Percentiles rank a stretch among this genome's conserved stretches.
Evolutionary conservation across 2,329 filamentous ascomycete genomes (phyloP).

Genomic region (Ophiostoma himal-ulmi): DNA sequence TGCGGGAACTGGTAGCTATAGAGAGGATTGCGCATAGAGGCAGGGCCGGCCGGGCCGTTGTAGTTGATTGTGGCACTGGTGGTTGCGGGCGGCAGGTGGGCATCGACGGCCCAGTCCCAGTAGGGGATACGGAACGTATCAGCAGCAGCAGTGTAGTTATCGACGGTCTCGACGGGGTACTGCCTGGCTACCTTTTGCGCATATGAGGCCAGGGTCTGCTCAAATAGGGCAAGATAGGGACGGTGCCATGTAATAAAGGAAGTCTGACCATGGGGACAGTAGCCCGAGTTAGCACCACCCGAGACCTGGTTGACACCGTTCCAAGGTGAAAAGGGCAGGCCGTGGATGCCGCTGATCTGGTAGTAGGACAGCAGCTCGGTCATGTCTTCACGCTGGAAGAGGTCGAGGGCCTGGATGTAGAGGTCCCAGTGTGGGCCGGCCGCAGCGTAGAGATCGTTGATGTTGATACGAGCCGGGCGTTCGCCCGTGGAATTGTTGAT

Average conservation of each 20-base stretch:
- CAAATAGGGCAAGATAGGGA: constrained; percentile 49
- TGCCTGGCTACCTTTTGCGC: constrained; percentile 42
- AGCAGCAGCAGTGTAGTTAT: constrained; percentile 41
- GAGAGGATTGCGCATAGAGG: constrained; percentile 44
- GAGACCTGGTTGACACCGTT: constrained; percentile 34
- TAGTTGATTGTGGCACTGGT: constrained; percentile 30
- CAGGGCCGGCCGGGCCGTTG: constrained; percentile 28
- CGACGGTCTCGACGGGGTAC: constrained; percentile 36
- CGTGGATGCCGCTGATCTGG: constrained; percentile 39
- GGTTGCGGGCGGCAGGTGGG: constrained; percentile 39
- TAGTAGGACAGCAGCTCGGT: constrained; percentile 46
- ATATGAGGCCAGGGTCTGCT: constrained; percentile 49
- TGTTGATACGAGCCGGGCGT: constrained; percentile 42
- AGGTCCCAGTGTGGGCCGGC: constrained; percentile 46
- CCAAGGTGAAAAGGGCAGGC: constrained; percentile 33
- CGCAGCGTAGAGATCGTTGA: constrained; percentile 41
- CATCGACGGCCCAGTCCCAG: constrained; percentile 49
- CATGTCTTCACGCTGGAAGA: constrained; percentile 39
- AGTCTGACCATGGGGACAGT: constrained; percentile 46
- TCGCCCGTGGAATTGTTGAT: constrained; percentile 36
- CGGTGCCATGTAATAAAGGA: constrained; percentile 52
- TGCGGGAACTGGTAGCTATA: constrained; percentile 46
- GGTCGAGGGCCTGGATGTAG: constrained; percentile 42
- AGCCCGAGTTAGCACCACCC: constrained; percentile 36
- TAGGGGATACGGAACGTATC: constrained; percentile 44